Evolutionary conservation across 306 rosid genomes (phyloP).

Genomic region (Heteromeles arbutifolia): DNA sequence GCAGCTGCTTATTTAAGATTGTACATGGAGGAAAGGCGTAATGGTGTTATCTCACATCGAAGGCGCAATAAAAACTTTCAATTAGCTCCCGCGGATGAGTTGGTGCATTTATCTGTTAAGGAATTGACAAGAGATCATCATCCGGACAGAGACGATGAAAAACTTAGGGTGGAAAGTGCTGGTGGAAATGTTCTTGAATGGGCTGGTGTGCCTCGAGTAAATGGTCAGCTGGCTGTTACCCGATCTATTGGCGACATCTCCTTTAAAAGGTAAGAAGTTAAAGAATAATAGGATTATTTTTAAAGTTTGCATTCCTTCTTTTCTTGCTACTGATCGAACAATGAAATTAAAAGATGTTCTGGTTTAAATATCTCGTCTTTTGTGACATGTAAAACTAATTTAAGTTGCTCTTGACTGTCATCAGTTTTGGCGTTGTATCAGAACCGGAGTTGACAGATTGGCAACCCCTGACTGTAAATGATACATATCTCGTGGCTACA

Average conservation of each 20-base stretch:
- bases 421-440: constrained; percentile 86
- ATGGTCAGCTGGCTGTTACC: constrained; percentile 87
- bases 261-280: constrained; percentile 49
- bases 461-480: constrained; percentile 71
- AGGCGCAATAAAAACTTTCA: constrained; percentile 49
- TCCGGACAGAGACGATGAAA: constrained; percentile 89
- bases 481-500: constrained; percentile 90
- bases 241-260: constrained; percentile 83
- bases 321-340: too few species aligned
- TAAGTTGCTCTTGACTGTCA: constrained; percentile 18
- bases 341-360: too few species aligned
- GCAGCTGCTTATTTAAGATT: constrained; percentile 66
- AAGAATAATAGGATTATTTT: too few species aligned
- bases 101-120: constrained; percentile 61
- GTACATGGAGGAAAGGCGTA: constrained; percentile 58
- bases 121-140: constrained; percentile 96
- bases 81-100: constrained; percentile 46
- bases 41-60: constrained; percentile 44
- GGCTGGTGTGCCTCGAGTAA: constrained; percentile 83
- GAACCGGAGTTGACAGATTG: constrained; percentile 94
- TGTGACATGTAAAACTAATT: not conserved
- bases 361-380: too few species aligned
- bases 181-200: constrained; percentile 87
- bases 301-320: too few species aligned
- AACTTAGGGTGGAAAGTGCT: constrained; percentile 79